Evolutionary conservation across 1,284 basidiomycete genomes (phyloP).

Genomic region (Puccinia brachypodii): DNA sequence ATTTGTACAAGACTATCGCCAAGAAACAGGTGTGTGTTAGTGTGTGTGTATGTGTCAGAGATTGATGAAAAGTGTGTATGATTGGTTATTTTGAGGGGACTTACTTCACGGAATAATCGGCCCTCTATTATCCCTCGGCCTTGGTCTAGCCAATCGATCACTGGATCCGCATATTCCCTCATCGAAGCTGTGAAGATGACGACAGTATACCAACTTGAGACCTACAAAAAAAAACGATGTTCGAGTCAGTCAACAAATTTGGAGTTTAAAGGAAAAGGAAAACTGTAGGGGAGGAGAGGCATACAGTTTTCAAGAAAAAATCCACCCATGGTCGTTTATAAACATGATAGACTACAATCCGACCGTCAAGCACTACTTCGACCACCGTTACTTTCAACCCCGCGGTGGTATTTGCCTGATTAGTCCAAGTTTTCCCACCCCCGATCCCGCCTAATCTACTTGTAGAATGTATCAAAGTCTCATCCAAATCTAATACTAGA

Average conservation of each 20-base stretch:
- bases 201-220: slow-evolving; percentile 96
- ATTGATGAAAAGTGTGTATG: neutral
- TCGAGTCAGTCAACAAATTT: neutral
- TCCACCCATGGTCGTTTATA: slow-evolving; percentile 98
- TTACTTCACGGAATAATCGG: slow-evolving; percentile 85
- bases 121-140: slow-evolving; percentile 78
- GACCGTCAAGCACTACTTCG: slow-evolving; percentile 88
- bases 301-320: slow-evolving; percentile 87
- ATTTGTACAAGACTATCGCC: slow-evolving; percentile 76
- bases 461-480: slow-evolving; percentile 96
- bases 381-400: slow-evolving; percentile 80
- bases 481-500: slow-evolving; percentile 91
- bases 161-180: slow-evolving; percentile 98
- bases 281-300: neutral
- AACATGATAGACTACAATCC: slow-evolving; percentile 91
- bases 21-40: neutral
- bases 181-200: slow-evolving; percentile 99
- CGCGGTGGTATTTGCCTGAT: slow-evolving; percentile 50
- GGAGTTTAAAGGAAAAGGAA: slow-evolving; percentile 1
- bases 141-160: slow-evolving; percentile 98
- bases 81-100: too few relatives aligned
- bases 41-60: neutral
- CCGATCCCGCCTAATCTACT: slow-evolving; percentile 61
- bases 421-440: slow-evolving; percentile 52
- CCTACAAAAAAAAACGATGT: slow-evolving; percentile 65